A percentile compares a stretch with the other conserved stretches of the same genome.
phyloP scores from a whole-genome alignment of 768 basidiomycete species.

The Hericium coralloides region DNA sequence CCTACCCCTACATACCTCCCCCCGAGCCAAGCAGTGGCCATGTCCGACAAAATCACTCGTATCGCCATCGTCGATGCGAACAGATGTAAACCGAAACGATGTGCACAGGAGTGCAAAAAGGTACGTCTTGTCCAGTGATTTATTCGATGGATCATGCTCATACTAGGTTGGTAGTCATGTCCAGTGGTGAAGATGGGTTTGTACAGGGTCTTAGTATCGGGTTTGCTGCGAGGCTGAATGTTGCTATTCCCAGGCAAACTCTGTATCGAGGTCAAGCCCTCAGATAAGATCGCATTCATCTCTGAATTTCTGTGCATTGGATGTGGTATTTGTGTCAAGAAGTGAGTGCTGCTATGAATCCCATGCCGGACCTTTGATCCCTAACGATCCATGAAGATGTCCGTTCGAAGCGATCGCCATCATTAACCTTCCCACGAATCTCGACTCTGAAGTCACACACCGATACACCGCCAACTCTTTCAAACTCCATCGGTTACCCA shows the following conservation, averaged over 20 bases:
- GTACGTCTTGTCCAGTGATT: conserved; percentile 27
- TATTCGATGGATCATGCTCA: conserved; percentile 7
- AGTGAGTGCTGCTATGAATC: conserved; percentile 43
- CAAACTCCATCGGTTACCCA: conserved; percentile 97
- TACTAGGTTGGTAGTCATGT: conserved; percentile 52
- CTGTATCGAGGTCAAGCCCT: conserved; percentile 95
- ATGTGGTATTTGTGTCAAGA: conserved; percentile 99
- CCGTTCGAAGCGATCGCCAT: conserved; percentile 99
- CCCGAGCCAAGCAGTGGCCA: conserved; percentile 18
- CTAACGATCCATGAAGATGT: conserved; percentile 46
- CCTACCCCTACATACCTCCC: neutral
- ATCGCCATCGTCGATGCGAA: conserved; percentile 92
- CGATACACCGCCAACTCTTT: conserved; percentile 98
- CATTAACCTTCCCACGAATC: conserved; percentile 97
- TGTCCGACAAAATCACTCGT: conserved; percentile 96
- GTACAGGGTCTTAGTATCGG: conserved; percentile 9
- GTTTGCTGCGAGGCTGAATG: neutral
- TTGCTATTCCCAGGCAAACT: conserved; percentile 60
- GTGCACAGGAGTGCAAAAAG: conserved; percentile 98
- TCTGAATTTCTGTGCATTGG: conserved; percentile 99
- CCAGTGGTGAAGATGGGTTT: conserved; percentile 96
- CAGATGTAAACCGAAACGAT: conserved; percentile 93
- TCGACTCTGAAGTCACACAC: conserved; percentile 94
- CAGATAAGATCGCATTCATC: conserved; percentile 97
- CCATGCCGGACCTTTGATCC: neutral